Percentiles rank a stretch among this genome's conserved stretches.
phyloP scores from a whole-genome alignment of 202 grass and related monocot genomes.

The Cymbopogon flexuosus region DNA sequence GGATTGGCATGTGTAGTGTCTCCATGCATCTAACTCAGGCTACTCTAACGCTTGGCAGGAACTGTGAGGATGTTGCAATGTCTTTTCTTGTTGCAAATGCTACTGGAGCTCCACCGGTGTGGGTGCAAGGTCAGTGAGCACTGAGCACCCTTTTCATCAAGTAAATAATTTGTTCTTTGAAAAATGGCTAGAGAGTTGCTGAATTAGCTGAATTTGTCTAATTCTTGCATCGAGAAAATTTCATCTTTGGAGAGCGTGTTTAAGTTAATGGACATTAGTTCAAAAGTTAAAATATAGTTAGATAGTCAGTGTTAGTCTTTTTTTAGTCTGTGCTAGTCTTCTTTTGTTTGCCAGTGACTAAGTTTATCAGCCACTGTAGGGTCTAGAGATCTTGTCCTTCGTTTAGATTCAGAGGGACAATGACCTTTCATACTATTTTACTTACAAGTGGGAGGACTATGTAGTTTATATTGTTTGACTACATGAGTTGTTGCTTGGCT shows the following conservation, averaged over 20 bases:
- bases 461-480: neutral
- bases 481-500: neutral
- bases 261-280: neutral
- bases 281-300: constrained; percentile 1
- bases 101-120: constrained; percentile 76
- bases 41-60: constrained; percentile 43
- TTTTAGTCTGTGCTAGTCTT: neutral
- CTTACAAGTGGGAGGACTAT: neutral
- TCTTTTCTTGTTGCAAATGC: constrained; percentile 91
- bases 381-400: neutral
- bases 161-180: too few species aligned
- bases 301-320: neutral
- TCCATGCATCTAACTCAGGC: neutral
- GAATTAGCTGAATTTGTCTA: constrained; percentile 4
- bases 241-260: neutral
- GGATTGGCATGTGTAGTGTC: neutral
- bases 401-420: neutral
- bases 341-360: neutral
- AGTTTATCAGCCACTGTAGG: constrained; percentile 3
- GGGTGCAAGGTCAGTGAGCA: constrained; percentile 82
- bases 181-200: too few species aligned
- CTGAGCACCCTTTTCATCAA: neutral
- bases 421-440: neutral
- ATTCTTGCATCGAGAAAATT: neutral
- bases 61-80: constrained; percentile 98